phyloP scores from a whole-genome alignment of 1,284 basidiomycete genomes.

The Apiotrichum akiyoshidainum region DNA sequence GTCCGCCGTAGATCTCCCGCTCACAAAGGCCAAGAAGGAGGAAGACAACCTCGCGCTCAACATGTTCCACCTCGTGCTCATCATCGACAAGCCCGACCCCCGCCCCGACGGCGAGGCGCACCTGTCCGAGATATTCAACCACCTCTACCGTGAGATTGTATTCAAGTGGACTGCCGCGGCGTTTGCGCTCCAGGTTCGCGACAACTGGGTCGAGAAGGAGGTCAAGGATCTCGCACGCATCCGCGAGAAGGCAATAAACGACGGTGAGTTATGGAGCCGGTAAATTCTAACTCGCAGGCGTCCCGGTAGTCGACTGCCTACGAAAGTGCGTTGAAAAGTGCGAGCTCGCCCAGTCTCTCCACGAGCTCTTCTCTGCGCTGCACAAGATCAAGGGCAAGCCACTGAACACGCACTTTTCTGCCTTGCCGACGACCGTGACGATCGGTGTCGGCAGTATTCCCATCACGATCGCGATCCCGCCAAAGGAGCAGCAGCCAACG shows the following conservation, averaged over 20 bases:
- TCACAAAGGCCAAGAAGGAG: conserved; percentile 1
- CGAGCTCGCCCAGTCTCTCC: conserved; percentile 70
- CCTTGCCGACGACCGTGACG: conserved; percentile 63
- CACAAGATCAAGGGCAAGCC: conserved; percentile 54
- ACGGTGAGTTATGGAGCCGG: conserved; percentile 23
- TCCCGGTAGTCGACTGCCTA: conserved; percentile 36
- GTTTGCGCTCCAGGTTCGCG: conserved; percentile 77
- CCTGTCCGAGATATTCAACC: conserved; percentile 67
- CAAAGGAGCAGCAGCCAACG: conserved; percentile 55
- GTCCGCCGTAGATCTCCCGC: not conserved
- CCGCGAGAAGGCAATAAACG: conserved; percentile 58
- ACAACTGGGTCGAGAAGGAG: conserved; percentile 75
- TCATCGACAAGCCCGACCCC: conserved; percentile 84
- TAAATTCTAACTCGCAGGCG: conserved; percentile 19
- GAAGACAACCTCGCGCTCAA: conserved; percentile 58
- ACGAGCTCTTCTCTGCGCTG: conserved; percentile 58
- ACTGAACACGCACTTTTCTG: conserved; percentile 57
- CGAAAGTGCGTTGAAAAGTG: conserved; percentile 56
- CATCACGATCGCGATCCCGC: conserved; percentile 75
- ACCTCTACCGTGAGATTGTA: conserved; percentile 72
- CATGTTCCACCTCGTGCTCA: conserved; percentile 82
- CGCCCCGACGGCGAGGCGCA: conserved; percentile 54
- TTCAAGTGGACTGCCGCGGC: conserved; percentile 84
- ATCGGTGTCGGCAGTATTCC: conserved; percentile 71
- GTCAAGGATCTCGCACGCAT: conserved; percentile 65